phyloP scores from a whole-genome alignment of 805 yeast species.

The Hanseniaspora mollemarum region DNA sequence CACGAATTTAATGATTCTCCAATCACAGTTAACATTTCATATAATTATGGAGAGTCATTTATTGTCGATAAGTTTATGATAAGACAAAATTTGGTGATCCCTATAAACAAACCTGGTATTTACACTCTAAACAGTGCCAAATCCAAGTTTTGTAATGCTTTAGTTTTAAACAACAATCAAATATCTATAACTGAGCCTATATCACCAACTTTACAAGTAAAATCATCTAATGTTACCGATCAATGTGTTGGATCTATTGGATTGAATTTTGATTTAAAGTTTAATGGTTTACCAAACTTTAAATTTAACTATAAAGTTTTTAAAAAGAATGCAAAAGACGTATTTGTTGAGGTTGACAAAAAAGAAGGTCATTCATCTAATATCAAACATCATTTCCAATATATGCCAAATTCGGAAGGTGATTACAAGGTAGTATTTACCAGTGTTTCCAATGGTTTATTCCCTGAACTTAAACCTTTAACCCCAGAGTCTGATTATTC shows the following conservation, averaged over 20 bases:
- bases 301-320: slow-evolving; percentile 51
- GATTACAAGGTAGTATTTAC: slow-evolving; percentile 63
- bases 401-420: slow-evolving; percentile 74
- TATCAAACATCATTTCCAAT: slow-evolving; percentile 47
- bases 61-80: slow-evolving; percentile 22
- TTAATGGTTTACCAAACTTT: slow-evolving; percentile 77
- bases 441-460: slow-evolving; percentile 52
- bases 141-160: slow-evolving; percentile 59
- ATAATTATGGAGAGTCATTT: slow-evolving; percentile 19
- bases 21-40: slow-evolving; percentile 30
- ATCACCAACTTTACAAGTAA: slow-evolving; percentile 38
- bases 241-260: slow-evolving; percentile 91
- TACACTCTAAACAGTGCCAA: slow-evolving; percentile 45
- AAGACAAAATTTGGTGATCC: slow-evolving; percentile 24
- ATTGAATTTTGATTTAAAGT: slow-evolving; percentile 53
- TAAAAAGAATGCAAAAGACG: slow-evolving; percentile 34
- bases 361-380: slow-evolving; percentile 32
- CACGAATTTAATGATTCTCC: slow-evolving; percentile 28
- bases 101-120: slow-evolving; percentile 50
- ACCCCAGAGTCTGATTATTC: slow-evolving; percentile 36
- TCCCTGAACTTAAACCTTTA: slow-evolving; percentile 35
- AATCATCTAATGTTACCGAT: slow-evolving; percentile 50
- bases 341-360: slow-evolving; percentile 29
- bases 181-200: slow-evolving; percentile 49
- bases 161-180: slow-evolving; percentile 43